Evolutionary conservation across 768 basidiomycete species (phyloP).

Genomic region (Hypholoma fasciculare): DNA sequence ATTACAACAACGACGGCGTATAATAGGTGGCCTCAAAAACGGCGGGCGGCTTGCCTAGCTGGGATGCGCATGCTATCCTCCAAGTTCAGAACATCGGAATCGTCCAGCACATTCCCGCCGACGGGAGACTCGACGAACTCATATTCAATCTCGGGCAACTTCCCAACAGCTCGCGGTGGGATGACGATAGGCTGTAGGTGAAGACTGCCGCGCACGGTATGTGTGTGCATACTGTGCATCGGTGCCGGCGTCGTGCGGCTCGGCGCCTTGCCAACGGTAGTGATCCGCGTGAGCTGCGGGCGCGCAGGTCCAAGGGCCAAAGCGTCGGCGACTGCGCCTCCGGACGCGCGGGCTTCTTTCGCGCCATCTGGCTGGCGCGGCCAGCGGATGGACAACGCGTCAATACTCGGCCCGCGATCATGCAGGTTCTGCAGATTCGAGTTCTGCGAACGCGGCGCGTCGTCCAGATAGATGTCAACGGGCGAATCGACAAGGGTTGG

Average conservation of each 20-base stretch:
- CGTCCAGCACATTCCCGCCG: conserved; percentile 22
- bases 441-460: background rate
- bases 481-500: background rate
- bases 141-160: conserved; percentile 23
- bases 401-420: conserved; percentile 21
- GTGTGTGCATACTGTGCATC: conserved; percentile 11
- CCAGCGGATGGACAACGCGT: conserved; percentile 17
- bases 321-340: background rate
- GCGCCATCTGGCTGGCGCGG: conserved; percentile 6
- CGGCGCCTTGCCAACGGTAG: conserved; percentile 40
- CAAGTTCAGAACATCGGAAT: conserved; percentile 34
- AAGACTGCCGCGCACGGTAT: conserved; percentile 27
- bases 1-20: conserved; percentile 1
- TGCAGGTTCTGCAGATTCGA: conserved; percentile 19
- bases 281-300: conserved; percentile 30
- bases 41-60: conserved; percentile 6
- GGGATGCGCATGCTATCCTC: conserved; percentile 19
- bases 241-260: conserved; percentile 34
- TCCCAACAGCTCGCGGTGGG: conserved; percentile 21
- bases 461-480: background rate
- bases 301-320: background rate
- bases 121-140: conserved; percentile 20
- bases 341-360: conserved; percentile 2
- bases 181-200: conserved; percentile 34
- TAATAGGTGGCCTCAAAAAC: background rate